A percentile compares a stretch with the other conserved stretches of the same genome.
These are phyloP conservation scores for Pontederia paniculata DNA, from an alignment of 176 grass and related monocot species.

Conservation along the genomic window DNA sequence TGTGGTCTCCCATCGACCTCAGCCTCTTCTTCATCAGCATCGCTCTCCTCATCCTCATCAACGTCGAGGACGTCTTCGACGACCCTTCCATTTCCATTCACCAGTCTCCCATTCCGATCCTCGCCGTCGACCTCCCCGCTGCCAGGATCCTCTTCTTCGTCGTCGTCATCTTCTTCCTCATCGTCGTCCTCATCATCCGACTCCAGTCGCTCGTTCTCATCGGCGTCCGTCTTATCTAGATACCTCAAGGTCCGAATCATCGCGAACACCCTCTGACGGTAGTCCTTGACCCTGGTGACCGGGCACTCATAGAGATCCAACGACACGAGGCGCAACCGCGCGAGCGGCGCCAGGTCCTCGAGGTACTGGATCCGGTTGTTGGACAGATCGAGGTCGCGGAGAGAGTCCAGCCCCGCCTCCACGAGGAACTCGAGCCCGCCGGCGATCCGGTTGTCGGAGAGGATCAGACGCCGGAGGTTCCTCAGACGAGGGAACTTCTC, in stretches of 20 bases:
- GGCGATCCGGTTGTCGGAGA: slow-evolving; percentile 93
- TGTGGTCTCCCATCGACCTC: not conserved
- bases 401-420: slow-evolving; percentile 48
- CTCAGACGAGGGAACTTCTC: slow-evolving; percentile 66
- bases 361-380: slow-evolving; percentile 78
- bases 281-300: slow-evolving; percentile 4
- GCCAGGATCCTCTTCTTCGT: not conserved
- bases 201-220: slow-evolving; percentile 24
- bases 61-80: slow-evolving; percentile 45
- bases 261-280: slow-evolving; percentile 26
- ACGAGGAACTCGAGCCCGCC: slow-evolving; percentile 77
- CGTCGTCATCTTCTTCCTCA: slow-evolving; percentile 4
- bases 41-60: slow-evolving; percentile 81
- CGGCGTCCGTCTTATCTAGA: slow-evolving; percentile 27
- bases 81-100: not conserved
- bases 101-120: slow-evolving; percentile 2
- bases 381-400: slow-evolving; percentile 83
- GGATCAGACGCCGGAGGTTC: slow-evolving; percentile 63
- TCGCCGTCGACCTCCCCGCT: slow-evolving; percentile 13
- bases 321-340: slow-evolving; percentile 29
- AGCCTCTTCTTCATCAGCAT: slow-evolving; percentile 50
- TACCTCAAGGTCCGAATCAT: slow-evolving; percentile 12
- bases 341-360: slow-evolving; percentile 62
- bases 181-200: slow-evolving; percentile 30
- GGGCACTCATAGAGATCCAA: slow-evolving; percentile 34